Percentiles rank a stretch among this genome's conserved stretches.
Evolutionary conservation across 257 asterid species (phyloP).

Genomic region (Echium plantagineum): DNA sequence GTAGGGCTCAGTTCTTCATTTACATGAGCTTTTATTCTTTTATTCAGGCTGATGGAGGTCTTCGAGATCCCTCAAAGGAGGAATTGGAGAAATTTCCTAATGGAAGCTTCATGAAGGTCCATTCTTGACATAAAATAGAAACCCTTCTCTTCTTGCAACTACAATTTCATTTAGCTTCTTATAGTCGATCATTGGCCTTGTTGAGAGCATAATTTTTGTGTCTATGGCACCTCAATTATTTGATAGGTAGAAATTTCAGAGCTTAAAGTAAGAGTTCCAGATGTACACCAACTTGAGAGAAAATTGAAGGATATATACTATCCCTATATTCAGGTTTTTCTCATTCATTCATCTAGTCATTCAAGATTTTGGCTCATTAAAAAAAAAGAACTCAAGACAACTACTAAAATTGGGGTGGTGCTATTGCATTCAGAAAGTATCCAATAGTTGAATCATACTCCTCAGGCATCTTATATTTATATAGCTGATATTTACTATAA

Average conservation of each 20-base stretch:
- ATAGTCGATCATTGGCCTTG: neutral
- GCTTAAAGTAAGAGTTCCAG: slow-evolving; percentile 21
- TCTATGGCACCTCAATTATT: neutral
- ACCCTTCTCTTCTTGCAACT: neutral
- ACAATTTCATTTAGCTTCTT: neutral
- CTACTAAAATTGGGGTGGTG: no score
- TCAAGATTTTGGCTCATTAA: no score
- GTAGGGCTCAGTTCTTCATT: slow-evolving; percentile 1
- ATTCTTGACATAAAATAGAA: neutral
- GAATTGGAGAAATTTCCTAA: slow-evolving; percentile 31
- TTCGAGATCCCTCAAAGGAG: slow-evolving; percentile 37
- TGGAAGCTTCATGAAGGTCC: slow-evolving; percentile 64
- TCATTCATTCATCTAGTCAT: neutral
- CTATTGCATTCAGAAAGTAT: no score
- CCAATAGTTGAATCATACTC: no score
- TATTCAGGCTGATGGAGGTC: slow-evolving; percentile 51
- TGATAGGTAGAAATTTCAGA: slow-evolving; percentile 53
- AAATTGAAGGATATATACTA: slow-evolving; percentile 65
- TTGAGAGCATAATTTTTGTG: no score
- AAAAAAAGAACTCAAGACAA: no score
- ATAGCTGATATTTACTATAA: no score
- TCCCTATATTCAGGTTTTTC: slow-evolving; percentile 70
- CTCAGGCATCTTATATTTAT: no score
- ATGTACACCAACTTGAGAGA: slow-evolving; percentile 21
- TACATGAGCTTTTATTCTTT: neutral